Evolutionary conservation across 2,329 filamentous ascomycete genomes (phyloP).

Genomic region (Colletotrichum sp.): DNA sequence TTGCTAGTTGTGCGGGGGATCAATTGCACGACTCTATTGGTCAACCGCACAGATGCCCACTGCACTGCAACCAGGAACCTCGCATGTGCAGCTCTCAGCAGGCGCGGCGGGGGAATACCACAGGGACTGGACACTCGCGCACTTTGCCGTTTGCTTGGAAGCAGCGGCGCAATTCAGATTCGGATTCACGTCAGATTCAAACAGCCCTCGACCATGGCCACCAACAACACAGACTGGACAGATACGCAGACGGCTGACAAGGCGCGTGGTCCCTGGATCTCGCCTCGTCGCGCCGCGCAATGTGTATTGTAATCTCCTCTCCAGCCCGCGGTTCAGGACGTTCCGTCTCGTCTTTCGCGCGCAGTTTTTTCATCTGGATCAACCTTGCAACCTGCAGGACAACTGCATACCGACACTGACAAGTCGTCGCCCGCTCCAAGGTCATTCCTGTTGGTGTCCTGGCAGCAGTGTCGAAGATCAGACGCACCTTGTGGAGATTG

Average conservation of each 20-base stretch:
- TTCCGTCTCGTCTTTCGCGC: neutral
- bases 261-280: neutral
- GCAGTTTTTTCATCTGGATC: neutral
- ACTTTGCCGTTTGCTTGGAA: neutral
- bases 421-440: neutral
- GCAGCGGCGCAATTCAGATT: neutral
- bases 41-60: neutral
- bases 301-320: neutral
- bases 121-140: neutral
- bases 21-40: neutral
- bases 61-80: neutral
- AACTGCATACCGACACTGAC: neutral
- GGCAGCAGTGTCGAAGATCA: slow-evolving; percentile 7
- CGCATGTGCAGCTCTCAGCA: slow-evolving; percentile 10
- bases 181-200: neutral
- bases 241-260: neutral
- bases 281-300: neutral
- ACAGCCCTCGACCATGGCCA: neutral
- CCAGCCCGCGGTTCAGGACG: neutral
- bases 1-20: neutral
- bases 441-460: neutral
- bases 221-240: neutral
- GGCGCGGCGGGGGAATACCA: slow-evolving; percentile 1
- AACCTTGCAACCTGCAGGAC: slow-evolving; percentile 12
- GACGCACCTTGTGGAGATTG: slow-evolving; percentile 10